Percentiles rank a stretch among this genome's conserved stretches.
phyloP scores from a whole-genome alignment of 352 stramenopile genomes.

The Phytophthora boehmeriae region DNA sequence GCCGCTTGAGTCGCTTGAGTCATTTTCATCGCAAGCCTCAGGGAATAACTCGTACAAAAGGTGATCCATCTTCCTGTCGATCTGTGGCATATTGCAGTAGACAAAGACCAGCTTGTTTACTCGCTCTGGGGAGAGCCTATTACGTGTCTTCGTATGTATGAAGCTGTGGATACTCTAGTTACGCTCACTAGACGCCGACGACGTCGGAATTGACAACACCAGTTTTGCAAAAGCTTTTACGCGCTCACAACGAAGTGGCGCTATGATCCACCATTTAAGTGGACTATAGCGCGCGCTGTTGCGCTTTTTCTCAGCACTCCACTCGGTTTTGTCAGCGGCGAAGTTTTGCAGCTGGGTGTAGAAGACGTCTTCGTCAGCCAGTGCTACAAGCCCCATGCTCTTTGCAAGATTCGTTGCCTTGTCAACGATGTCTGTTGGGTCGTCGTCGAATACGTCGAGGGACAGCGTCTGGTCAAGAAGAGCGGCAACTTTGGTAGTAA shows the following conservation, averaged over 20 bases:
- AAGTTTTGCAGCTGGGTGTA: conserved; percentile 6
- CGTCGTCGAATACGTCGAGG: background rate
- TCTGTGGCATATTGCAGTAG: conserved; percentile 20
- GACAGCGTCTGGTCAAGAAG: conserved; percentile 14
- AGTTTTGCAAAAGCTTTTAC: conserved; percentile 16
- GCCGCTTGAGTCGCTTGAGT: conserved; percentile 5
- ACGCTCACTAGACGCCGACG: conserved; percentile 24
- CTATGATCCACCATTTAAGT: conserved; percentile 3
- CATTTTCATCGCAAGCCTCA: conserved; percentile 7
- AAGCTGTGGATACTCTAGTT: conserved; percentile 19
- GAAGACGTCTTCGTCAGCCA: background rate
- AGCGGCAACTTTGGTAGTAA: background rate
- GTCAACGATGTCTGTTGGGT: background rate
- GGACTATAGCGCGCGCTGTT: background rate
- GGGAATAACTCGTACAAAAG: conserved; percentile 25
- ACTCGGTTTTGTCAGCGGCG: conserved; percentile 2
- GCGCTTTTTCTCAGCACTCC: background rate
- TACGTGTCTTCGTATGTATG: conserved; percentile 9
- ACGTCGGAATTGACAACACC: conserved; percentile 19
- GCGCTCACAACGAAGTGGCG: background rate
- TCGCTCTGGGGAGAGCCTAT: conserved; percentile 14
- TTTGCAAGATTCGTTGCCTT: background rate
- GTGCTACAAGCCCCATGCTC: background rate
- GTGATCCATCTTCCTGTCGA: conserved; percentile 9
- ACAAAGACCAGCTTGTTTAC: conserved; percentile 27